A percentile compares a stretch with the other conserved stretches of the same genome.
Evolutionary conservation across 23 red algal species (phyloP).

Genomic region (Chondrus crispus): DNA sequence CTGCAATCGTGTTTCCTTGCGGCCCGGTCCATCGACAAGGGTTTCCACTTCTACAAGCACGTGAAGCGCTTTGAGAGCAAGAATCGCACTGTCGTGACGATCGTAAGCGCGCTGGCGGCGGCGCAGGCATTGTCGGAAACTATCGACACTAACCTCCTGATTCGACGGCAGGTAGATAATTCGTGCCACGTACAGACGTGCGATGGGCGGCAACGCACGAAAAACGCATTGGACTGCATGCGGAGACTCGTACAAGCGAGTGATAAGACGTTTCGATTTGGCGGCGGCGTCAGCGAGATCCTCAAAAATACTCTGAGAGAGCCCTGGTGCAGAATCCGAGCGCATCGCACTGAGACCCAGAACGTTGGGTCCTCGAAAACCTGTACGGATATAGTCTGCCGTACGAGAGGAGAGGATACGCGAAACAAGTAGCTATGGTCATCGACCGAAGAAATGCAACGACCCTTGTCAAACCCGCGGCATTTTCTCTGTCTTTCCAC

Average conservation of each 20-base stretch:
- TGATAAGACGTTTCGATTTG: conserved; percentile 1
- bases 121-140: conserved; percentile 37
- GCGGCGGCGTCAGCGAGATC: neutral
- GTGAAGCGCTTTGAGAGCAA: conserved; percentile 16
- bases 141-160: neutral
- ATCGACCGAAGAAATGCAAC: no score
- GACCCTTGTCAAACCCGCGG: no score
- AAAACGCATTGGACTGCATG: conserved; percentile 60
- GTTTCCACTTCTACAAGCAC: neutral
- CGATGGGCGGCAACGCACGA: conserved; percentile 63
- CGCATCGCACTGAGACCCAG: no score
- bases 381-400: no score
- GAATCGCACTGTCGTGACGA: conserved; percentile 52
- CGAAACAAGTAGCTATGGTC: no score
- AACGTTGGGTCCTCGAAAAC: no score
- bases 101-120: conserved; percentile 58
- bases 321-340: no score
- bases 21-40: neutral
- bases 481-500: no score
- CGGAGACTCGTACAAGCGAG: conserved; percentile 41
- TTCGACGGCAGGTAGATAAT: conserved; percentile 26
- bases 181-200: conserved; percentile 61
- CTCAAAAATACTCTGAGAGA: neutral
- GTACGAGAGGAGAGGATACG: no score
- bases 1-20: neutral